phyloP scores from a whole-genome alignment of 139 green algal species.

The Trebouxia sp. region DNA sequence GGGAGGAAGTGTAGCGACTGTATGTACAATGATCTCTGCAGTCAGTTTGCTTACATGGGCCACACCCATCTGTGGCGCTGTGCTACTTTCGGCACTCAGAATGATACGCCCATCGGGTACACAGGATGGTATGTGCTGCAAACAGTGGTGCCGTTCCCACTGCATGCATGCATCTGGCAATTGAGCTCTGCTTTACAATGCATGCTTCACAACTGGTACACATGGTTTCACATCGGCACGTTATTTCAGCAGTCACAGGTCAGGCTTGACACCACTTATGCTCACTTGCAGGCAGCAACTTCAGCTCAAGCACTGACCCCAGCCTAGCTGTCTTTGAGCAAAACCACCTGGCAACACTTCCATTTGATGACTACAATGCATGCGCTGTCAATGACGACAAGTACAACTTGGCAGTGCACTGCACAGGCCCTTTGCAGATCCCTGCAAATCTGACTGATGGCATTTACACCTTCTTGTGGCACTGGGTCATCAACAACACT shows the following conservation, averaged over 20 bases:
- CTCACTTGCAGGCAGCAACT: background rate
- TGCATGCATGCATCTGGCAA: background rate
- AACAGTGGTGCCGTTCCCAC: background rate
- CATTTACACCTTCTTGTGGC: conserved; percentile 24
- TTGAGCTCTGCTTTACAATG: too few relatives aligned
- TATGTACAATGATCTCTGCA: too few relatives aligned
- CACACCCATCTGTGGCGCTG: too few relatives aligned
- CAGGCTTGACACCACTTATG: too few relatives aligned
- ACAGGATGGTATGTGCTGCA: background rate
- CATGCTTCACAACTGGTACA: too few relatives aligned
- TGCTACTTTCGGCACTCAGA: too few relatives aligned
- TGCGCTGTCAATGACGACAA: conserved; percentile 3
- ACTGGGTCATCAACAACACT: conserved; percentile 16
- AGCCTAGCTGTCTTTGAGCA: background rate
- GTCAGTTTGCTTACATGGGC: too few relatives aligned
- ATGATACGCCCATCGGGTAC: too few relatives aligned
- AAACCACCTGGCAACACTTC: background rate
- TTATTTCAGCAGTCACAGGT: too few relatives aligned
- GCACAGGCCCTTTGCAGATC: background rate
- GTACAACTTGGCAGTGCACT: background rate
- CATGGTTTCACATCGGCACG: too few relatives aligned
- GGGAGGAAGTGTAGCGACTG: too few relatives aligned
- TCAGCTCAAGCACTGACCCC: background rate
- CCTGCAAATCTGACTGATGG: background rate
- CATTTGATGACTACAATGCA: background rate